phyloP scores from a whole-genome alignment of 371 early-diverging fungal genomes.

The Circinella umbellata region DNA sequence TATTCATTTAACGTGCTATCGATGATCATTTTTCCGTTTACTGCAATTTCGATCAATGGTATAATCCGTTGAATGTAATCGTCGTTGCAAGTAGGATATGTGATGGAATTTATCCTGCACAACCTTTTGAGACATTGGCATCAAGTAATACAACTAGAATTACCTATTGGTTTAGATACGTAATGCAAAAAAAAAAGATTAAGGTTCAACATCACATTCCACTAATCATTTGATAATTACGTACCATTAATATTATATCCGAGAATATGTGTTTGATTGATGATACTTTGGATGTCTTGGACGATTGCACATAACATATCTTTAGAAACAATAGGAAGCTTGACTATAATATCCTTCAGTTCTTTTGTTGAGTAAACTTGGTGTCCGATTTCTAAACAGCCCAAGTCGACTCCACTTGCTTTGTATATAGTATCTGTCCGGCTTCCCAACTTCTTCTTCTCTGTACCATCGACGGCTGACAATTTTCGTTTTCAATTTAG shows the following conservation, averaged over 20 bases:
- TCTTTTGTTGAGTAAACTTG: constrained; percentile 9
- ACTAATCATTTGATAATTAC: not conserved
- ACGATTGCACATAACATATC: constrained; percentile 20
- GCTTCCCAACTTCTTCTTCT: constrained; percentile 14
- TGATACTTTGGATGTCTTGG: not conserved
- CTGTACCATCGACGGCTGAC: constrained; percentile 16
- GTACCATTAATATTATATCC: constrained; percentile 22
- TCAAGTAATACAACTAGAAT: constrained; percentile 14
- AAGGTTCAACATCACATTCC: not conserved
- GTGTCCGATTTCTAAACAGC: constrained; percentile 16
- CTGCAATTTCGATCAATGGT: constrained; percentile 15
- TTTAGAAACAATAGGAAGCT: constrained; percentile 17
- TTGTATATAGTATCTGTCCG: constrained; percentile 19
- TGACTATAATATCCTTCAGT: constrained; percentile 4
- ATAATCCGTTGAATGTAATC: constrained; percentile 11
- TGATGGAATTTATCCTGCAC: constrained; percentile 1
- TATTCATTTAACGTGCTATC: constrained; percentile 3
- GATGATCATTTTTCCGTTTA: constrained; percentile 7
- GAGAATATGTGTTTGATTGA: constrained; percentile 7
- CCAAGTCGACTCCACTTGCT: constrained; percentile 15
- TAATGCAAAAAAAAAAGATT: not conserved
- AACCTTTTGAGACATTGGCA: constrained; percentile 11
- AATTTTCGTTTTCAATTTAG: constrained; percentile 13
- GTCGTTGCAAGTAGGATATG: constrained; percentile 4
- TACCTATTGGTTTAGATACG: constrained; percentile 4